phyloP scores from a whole-genome alignment of 495 filamentous ascomycete genomes.

The Penicillium subrubescens region DNA sequence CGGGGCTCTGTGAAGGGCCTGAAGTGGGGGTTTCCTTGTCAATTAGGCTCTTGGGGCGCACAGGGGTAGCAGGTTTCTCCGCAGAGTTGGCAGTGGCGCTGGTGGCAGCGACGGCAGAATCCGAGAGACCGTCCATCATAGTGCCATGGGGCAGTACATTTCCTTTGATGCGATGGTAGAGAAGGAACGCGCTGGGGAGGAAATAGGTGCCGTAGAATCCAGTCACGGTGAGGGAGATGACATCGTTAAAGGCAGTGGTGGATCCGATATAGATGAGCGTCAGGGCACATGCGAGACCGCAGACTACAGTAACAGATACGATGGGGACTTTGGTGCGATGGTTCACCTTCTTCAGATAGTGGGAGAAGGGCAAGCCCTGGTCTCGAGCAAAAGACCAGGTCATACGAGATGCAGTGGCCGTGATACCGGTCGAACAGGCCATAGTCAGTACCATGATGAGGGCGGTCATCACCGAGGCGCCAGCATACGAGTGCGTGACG shows the following conservation, averaged over 20 bases:
- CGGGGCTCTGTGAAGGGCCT: conserved; percentile 16
- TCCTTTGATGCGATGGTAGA: conserved; percentile 39
- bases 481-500: conserved; percentile 19
- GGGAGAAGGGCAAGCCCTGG: conserved; percentile 46
- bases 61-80: conserved; percentile 18
- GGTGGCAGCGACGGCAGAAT: conserved; percentile 7
- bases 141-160: conserved; percentile 32
- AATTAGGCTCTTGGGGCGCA: conserved; percentile 18
- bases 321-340: conserved; percentile 35
- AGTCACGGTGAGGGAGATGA: conserved; percentile 46
- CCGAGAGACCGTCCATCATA: conserved; percentile 25
- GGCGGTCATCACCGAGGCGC: conserved; percentile 31
- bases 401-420: conserved; percentile 53
- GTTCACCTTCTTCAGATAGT: conserved; percentile 34
- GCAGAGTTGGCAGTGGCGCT: conserved; percentile 11
- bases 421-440: conserved; percentile 36
- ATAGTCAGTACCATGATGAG: conserved; percentile 40
- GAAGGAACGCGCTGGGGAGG: conserved; percentile 40
- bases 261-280: conserved; percentile 54
- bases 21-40: conserved; percentile 10
- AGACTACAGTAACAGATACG: conserved; percentile 38
- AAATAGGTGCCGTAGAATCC: conserved; percentile 47
- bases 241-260: conserved; percentile 49
- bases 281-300: conserved; percentile 41
- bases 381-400: conserved; percentile 58